phyloP scores from a whole-genome alignment of 2,329 filamentous ascomycete genomes.

The Coniochaeta hoffmannii region DNA sequence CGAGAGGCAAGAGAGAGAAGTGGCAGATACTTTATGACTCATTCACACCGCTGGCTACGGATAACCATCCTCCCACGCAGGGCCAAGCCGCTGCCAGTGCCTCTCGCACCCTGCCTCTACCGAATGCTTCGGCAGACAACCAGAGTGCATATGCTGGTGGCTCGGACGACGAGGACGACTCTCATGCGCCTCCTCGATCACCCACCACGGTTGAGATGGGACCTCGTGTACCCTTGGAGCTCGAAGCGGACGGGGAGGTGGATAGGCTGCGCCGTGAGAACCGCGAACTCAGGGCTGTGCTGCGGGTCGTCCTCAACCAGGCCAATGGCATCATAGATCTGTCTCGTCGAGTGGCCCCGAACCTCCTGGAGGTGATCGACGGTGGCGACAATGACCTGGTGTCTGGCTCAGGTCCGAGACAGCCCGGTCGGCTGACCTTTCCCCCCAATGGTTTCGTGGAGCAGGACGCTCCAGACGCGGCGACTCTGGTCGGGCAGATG shows the following conservation, averaged over 20 bases:
- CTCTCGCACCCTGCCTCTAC: background rate
- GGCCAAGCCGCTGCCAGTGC: background rate
- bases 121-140: background rate
- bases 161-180: background rate
- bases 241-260: conserved; percentile 2
- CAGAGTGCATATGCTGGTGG: background rate
- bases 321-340: background rate
- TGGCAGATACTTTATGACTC: conserved; percentile 17
- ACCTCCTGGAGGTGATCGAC: background rate
- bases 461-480: conserved; percentile 7
- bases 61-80: background rate
- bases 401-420: background rate
- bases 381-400: background rate
- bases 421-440: background rate
- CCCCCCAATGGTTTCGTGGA: background rate
- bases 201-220: background rate
- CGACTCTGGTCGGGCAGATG: conserved; percentile 20
- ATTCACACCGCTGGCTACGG: conserved; percentile 16
- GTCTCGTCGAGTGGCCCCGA: background rate
- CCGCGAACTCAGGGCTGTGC: background rate
- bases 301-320: background rate
- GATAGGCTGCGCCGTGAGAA: conserved; percentile 5
- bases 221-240: background rate
- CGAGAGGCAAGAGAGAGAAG: conserved; percentile 22
- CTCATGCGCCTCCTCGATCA: background rate